Conservation (phyloP, 495 filamentous ascomycete genomes). For the Aspergillus panamensis region DNA sequence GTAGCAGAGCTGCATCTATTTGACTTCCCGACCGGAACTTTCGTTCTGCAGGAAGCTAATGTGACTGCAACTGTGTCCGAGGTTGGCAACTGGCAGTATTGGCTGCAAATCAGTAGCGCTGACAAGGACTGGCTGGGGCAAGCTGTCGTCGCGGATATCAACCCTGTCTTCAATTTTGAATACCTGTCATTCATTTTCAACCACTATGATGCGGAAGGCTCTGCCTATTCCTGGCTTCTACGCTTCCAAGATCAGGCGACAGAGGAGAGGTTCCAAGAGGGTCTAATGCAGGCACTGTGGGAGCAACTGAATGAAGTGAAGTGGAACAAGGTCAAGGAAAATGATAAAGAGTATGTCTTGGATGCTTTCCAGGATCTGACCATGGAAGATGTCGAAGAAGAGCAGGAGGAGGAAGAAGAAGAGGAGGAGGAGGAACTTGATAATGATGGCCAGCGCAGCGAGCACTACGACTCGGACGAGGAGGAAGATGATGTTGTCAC, state of each 20-base stretch:
- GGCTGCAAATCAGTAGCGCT: constrained; percentile 78
- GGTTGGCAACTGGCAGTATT: constrained; percentile 90
- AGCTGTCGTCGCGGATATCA: constrained; percentile 80
- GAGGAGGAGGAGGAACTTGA: constrained; percentile 67
- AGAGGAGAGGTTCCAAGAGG: constrained; percentile 86
- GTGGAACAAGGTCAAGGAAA: constrained; percentile 87
- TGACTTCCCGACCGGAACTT: constrained; percentile 79
- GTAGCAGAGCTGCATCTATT: constrained; percentile 87
- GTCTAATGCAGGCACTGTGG: constrained; percentile 92
- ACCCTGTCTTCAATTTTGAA: constrained; percentile 98
- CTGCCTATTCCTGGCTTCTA: constrained; percentile 93
- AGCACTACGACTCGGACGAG: constrained; percentile 89
- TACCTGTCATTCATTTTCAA: constrained; percentile 99
- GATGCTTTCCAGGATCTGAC: constrained; percentile 94
- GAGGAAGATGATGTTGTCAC: constrained; percentile 80
- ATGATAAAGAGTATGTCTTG: constrained; percentile 88
- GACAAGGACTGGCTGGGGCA: constrained; percentile 88
- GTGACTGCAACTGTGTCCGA: constrained; percentile 80
- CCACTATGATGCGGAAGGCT: constrained; percentile 82
- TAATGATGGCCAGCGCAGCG: constrained; percentile 62
- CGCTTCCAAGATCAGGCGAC: constrained; percentile 80
- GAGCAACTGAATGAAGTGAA: constrained; percentile 94
- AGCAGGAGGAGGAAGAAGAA: constrained; percentile 56
- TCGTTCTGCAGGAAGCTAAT: constrained; percentile 72
- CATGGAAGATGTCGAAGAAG: constrained; percentile 72